Evolutionary conservation across 139 green algal genomes (phyloP).

Genomic region (Chlorella vulgaris): DNA sequence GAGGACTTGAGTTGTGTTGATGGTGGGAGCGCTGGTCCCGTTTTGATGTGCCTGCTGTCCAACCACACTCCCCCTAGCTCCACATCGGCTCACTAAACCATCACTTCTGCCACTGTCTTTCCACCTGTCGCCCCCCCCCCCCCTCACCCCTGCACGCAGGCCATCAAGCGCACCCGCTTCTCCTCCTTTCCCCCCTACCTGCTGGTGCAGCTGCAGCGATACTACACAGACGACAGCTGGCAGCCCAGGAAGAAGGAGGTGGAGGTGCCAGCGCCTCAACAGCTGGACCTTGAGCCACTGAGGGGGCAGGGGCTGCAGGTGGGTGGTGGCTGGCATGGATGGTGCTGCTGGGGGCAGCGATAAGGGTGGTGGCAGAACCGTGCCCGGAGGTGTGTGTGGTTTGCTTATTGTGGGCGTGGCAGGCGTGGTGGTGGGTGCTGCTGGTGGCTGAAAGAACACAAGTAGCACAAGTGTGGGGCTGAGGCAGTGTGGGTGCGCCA

Average conservation of each 20-base stretch:
- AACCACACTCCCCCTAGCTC: not conserved
- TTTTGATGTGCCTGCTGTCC: too few relatives aligned
- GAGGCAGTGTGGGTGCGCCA: too few relatives aligned
- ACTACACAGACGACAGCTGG: constrained; percentile 84
- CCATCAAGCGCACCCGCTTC: constrained; percentile 69
- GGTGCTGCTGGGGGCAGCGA: not conserved
- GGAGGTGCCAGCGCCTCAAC: constrained; percentile 82
- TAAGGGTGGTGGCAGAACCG: too few relatives aligned
- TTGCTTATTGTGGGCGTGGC: not conserved
- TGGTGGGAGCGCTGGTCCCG: too few relatives aligned
- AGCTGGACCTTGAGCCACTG: constrained; percentile 83
- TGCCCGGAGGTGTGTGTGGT: not conserved
- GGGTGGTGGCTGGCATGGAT: not conserved
- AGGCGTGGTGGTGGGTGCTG: not conserved
- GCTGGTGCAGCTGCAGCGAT: constrained; percentile 83
- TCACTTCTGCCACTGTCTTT: not conserved
- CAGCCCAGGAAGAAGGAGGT: constrained; percentile 91
- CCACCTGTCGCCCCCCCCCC: not conserved
- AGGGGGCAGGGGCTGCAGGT: constrained; percentile 44
- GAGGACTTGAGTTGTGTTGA: too few relatives aligned
- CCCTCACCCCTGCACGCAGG: not conserved
- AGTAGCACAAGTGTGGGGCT: too few relatives aligned
- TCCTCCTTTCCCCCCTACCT: constrained; percentile 89
- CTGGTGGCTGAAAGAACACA: too few relatives aligned
- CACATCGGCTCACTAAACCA: too few relatives aligned